Base-by-base conservation (phyloP, 129 eudicot genomes). In the Smallanthus sonchifolius region DNA sequence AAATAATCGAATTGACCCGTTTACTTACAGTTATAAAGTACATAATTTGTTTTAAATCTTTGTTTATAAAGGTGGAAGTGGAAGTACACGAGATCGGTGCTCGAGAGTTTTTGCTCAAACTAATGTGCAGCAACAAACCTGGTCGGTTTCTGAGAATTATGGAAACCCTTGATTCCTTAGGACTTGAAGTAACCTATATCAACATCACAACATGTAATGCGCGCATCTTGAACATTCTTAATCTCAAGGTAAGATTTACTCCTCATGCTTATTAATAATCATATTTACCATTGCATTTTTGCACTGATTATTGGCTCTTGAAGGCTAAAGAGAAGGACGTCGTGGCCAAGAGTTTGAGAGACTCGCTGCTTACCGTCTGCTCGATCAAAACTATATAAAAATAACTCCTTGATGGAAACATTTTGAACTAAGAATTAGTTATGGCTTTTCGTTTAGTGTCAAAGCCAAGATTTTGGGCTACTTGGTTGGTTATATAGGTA, bases 161-260 rank as follows among this genome's bases (percentile, higher is more conserved):
- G 75, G 87, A 92, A 75, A 85, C 85, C 10, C 42, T 87, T 37
- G 71, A 75, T 78, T 79, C 83, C 0, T 38, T 85, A 15, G 91
- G 85, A 44, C 85, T 89, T 42, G 74, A 81, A 75, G 90, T 89
- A 2, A 81, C 43, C 19, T 85, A 85, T 76, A 86, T 59, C 8
- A 92, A 84, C 76, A 78, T 84, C 35, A 80, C 89, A n/a, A 82
- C 90, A 10, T 80, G 67, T 8, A 37, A 89, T 38, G 94, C 85
- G 19, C 67, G 66, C 32, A 80, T 89, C 28, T 61, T 83, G 81
- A 89, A 80, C 81, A 43, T 81, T 73, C 79, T 87, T 67, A 76
- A 35, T 32, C 79, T 89, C 16, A 78, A 86, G 92, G 97, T 85
- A 73, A 39, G 44, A 15, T 61, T 77, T 44, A 37, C 36, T 44